These are phyloP conservation scores for Cytidiella melzeri DNA, from an alignment of 768 basidiomycete genomes.

Conservation along the genomic window DNA sequence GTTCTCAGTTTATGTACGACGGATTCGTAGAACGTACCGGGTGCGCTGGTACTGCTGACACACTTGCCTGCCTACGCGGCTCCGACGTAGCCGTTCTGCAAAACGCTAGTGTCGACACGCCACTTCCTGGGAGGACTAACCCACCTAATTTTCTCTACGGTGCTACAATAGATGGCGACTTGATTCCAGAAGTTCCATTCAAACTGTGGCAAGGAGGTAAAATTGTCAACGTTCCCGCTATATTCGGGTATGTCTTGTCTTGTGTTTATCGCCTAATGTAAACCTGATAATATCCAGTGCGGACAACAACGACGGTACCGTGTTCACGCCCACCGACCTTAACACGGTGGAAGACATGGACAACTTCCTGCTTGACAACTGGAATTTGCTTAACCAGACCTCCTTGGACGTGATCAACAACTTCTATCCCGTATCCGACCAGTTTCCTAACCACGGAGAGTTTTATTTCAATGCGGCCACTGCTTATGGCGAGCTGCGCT, in stretches of 20 bases:
- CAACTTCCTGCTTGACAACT: background rate
- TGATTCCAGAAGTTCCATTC: background rate
- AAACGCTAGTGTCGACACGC: background rate
- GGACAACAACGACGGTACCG: background rate
- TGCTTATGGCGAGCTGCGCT: background rate
- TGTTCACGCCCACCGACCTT: background rate
- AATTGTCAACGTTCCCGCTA: background rate
- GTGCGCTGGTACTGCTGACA: background rate
- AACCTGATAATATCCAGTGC: too few relatives aligned
- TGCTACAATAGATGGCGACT: background rate
- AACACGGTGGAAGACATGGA: background rate
- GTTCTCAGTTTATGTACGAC: background rate
- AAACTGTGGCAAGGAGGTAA: background rate
- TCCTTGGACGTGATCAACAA: background rate
- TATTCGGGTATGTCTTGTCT: background rate
- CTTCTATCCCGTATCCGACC: background rate
- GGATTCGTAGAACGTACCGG: background rate
- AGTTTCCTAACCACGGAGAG: background rate
- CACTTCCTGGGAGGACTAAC: background rate
- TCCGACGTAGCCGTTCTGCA: background rate
- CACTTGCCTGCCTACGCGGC: background rate
- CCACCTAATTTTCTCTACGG: background rate
- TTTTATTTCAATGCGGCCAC: background rate
- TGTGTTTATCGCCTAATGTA: too few relatives aligned
- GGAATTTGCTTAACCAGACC: background rate